These are phyloP conservation scores for Agroathelia rolfsii DNA, from an alignment of 1,284 basidiomycete genomes.

Conservation along the genomic window DNA sequence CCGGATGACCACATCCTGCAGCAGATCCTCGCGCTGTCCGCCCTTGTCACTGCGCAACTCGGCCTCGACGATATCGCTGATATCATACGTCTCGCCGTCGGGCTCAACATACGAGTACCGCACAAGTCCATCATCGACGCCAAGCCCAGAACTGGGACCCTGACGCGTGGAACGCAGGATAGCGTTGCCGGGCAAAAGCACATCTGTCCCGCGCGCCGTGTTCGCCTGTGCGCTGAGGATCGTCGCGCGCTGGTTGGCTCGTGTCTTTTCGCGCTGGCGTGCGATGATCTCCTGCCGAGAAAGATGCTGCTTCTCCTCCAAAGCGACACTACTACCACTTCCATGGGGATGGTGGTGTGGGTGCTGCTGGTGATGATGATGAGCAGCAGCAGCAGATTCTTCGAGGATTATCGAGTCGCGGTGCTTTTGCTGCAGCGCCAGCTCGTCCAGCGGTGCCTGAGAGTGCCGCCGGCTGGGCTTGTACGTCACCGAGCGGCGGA, in stretches of 20 bases:
- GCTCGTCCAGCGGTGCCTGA: slow-evolving; percentile 67
- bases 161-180: slow-evolving; percentile 78
- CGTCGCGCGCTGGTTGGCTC: slow-evolving; percentile 81
- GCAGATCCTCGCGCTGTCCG: slow-evolving; percentile 41
- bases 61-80: slow-evolving; percentile 85
- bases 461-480: slow-evolving; percentile 56
- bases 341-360: slow-evolving; percentile 21
- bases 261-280: slow-evolving; percentile 77
- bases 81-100: slow-evolving; percentile 82
- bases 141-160: too few species aligned
- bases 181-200: slow-evolving; percentile 74
- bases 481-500: slow-evolving; percentile 70
- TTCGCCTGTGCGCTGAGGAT: slow-evolving; percentile 81
- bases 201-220: slow-evolving; percentile 77
- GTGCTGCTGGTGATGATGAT: slow-evolving; percentile 25
- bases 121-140: slow-evolving; percentile 64
- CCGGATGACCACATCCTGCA: slow-evolving; percentile 51
- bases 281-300: slow-evolving; percentile 85
- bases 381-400: slow-evolving; percentile 46
- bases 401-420: too few species aligned
- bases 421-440: slow-evolving; percentile 60
- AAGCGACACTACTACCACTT: slow-evolving; percentile 18
- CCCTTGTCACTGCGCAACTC: slow-evolving; percentile 54
- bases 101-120: slow-evolving; percentile 87
- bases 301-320: slow-evolving; percentile 28